phyloP scores from a whole-genome alignment of 306 rosid species.

The Corylus americana region DNA sequence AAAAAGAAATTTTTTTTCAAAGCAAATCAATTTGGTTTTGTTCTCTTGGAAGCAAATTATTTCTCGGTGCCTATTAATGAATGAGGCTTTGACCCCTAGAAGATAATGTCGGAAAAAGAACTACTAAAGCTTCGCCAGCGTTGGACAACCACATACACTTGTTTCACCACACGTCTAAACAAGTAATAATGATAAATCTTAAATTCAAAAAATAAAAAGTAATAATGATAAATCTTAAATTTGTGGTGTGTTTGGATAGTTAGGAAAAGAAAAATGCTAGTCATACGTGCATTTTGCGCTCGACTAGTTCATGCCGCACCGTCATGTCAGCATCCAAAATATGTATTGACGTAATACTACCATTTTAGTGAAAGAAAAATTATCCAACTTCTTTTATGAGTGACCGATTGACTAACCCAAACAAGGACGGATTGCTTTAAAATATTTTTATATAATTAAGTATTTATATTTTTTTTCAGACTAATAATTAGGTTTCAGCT shows the following conservation, averaged over 20 bases:
- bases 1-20: too few species aligned
- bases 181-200: background rate
- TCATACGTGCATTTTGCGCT: too few species aligned
- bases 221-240: background rate
- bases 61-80: background rate
- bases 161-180: background rate
- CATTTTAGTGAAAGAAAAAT: too few species aligned
- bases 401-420: too few species aligned
- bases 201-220: background rate
- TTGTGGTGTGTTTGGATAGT: background rate
- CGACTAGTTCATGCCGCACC: too few species aligned
- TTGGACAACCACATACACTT: background rate
- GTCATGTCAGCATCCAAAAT: too few species aligned
- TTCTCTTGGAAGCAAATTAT: background rate
- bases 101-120: background rate
- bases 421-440: too few species aligned
- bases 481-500: too few species aligned
- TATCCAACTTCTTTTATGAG: too few species aligned
- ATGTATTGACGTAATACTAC: too few species aligned
- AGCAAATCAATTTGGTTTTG: background rate
- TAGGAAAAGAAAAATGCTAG: background rate
- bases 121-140: background rate
- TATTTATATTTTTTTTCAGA: too few species aligned
- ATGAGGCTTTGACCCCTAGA: background rate
- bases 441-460: too few species aligned